A percentile compares a stretch with the other conserved stretches of the same genome.
Conservation (phyloP, 179 eudicot species). For the Silene noctiflora region DNA sequence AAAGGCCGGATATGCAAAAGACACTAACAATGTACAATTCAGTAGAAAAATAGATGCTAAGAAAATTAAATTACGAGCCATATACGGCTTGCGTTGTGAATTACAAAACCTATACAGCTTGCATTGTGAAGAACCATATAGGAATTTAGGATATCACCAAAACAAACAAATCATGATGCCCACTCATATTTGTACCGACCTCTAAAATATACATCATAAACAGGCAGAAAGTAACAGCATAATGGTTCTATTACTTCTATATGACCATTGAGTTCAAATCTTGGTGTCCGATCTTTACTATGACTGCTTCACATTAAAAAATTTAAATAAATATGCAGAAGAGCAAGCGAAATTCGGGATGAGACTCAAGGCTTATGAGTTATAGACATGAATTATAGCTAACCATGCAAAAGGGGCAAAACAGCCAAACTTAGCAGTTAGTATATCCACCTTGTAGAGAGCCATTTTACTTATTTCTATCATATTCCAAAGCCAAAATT, state of each 20-base stretch:
- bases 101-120: not conserved
- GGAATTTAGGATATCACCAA: not conserved
- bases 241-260: not conserved
- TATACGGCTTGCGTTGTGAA: too few relatives aligned
- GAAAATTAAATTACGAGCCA: not conserved
- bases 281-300: not conserved
- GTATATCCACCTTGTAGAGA: not conserved
- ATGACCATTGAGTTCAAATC: not conserved
- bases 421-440: not conserved
- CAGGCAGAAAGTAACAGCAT: not conserved
- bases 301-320: not conserved
- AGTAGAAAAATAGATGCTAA: not conserved
- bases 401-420: not conserved
- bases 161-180: not conserved
- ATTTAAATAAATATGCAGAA: not conserved
- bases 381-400: not conserved
- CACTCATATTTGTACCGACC: not conserved
- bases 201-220: not conserved
- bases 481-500: not conserved
- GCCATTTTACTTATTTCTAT: not conserved
- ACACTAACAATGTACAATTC: not conserved
- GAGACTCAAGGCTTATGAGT: not conserved
- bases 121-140: not conserved
- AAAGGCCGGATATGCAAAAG: not conserved
- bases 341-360: not conserved